These are phyloP conservation scores for Hemisphaericaspora xylofermentans DNA, from an alignment of 1,139 yeast species.

Conservation along the genomic window DNA sequence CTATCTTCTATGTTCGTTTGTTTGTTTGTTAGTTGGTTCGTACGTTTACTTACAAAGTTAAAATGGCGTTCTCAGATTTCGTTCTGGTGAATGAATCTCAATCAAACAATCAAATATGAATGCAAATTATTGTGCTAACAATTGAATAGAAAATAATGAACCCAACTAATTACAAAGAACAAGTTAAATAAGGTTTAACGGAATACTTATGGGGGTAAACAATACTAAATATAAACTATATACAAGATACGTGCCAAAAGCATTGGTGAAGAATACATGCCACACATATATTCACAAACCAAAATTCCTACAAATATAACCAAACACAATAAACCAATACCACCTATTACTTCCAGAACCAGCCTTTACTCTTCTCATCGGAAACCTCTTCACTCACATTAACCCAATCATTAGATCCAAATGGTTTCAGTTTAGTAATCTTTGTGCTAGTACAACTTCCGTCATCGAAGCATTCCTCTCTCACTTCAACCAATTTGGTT, in stretches of 20 bases:
- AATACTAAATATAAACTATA: neutral
- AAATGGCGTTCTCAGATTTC: too few species aligned
- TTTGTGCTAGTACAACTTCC: slow-evolving; percentile 54
- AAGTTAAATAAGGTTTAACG: too few species aligned
- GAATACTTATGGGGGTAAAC: too few species aligned
- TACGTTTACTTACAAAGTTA: too few species aligned
- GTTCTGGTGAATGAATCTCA: too few species aligned
- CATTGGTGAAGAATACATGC: too few species aligned
- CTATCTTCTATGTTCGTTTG: neutral
- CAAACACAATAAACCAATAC: neutral
- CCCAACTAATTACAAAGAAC: too few species aligned
- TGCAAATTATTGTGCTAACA: too few species aligned
- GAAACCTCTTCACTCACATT: slow-evolving; percentile 23
- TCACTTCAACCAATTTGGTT: slow-evolving; percentile 52
- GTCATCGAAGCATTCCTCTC: slow-evolving; percentile 59
- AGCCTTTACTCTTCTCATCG: slow-evolving; percentile 15
- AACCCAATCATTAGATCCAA: slow-evolving; percentile 34
- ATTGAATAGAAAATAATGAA: too few species aligned
- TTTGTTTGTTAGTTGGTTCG: too few species aligned
- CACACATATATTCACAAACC: neutral
- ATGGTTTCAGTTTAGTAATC: slow-evolving; percentile 37
- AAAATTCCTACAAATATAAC: too few species aligned
- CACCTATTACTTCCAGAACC: slow-evolving; percentile 27
- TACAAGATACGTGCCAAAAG: neutral
- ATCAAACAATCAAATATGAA: too few species aligned